Evolutionary conservation across 495 filamentous ascomycete genomes (phyloP), one percentile per base, ranked within the genome.

Genomic region (Neurospora sp.): DNA sequence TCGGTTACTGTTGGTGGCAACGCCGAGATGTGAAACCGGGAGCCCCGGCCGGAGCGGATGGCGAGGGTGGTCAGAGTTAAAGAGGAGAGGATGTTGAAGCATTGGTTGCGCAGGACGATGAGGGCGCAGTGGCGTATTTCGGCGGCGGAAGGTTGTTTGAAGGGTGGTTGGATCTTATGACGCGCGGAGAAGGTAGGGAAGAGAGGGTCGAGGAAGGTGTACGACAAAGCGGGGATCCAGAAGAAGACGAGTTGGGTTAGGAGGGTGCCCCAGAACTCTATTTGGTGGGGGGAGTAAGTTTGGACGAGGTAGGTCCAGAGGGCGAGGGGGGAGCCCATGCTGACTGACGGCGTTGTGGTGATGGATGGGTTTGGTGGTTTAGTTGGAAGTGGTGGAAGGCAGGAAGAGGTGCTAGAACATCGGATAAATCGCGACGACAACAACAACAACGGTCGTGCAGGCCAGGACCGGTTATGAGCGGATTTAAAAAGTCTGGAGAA

Each of bases 121-220:
- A 69, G 12, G 70, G 83, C 73, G 76, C 88, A 89, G 74, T 83
- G 82, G 4, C 74, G 39, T 72, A 88, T 84, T 54, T 88, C 84
- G 9, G 77, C 71, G 3, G 77, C 35, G 10, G 84, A 84, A 2
- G 88, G 87, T 72, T 88, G 87, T 66, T 84, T 85, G 3, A 84
- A 82, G 0, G 82, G 77, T 1, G 86, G 84, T 73, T 90, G 89
- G 72, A 90, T 83, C 73, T 91, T 91, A 79, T 90, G 87, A 11
- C 79, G 77, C 1, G 81, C 79, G 0, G 87, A 87, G 77, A 88
- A 89, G 39, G 72, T 41, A 0, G 88, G 88, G 23, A 81, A 78
- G 37, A 83, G 35, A 6, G 71, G 69, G 74, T 88, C 85, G 38
- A 89, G 77, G 4, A 74, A 73, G 27, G 86, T 77, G 74, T 85